Evolutionary conservation across 2,329 filamentous ascomycete species (phyloP), one percentile per base, ranked within the genome.

Genomic region (Phialophora chinensis): DNA sequence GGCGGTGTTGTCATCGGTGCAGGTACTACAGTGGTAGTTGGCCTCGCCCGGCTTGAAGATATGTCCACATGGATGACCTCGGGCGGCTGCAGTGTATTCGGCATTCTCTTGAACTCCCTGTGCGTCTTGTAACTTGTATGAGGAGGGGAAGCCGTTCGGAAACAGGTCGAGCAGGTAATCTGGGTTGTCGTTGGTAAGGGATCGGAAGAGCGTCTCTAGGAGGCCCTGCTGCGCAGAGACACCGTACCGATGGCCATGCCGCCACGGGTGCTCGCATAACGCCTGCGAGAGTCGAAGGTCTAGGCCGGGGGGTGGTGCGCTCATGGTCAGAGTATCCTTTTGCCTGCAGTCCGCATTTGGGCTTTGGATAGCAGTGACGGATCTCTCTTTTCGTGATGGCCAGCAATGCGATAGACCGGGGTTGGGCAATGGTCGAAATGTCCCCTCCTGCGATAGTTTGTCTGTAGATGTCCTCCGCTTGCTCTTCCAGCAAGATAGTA

Each of bases 11-110:
- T 99, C 96, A 53, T 90, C 88, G 56, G 92, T 92, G 79, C 95
- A 99, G 10, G 94, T 98, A 73, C 93, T 91, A 84, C 95, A 99
- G 73, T 90, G 87, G 78, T 98, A 99, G 66, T 92, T 94, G 64
- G 93, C 93, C 82, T 99, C 95, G 59, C 94, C 95, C 14, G 87
- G 86, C 79, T 94, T 94, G 85, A 99, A 97, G 69, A 99, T 98
- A 81, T 99, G 96, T 3, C 95, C 96, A 77, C 95, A 99, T 55
- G 93, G 90, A 79, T 96, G 96, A 63, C 96, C 95, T 72, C 92
- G 88, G 14, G 95, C 95, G 6, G 91, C 90, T 72, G 94, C 91
- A 23, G 92, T 95, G 77, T 98, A 99, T 78, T 99, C 96, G 35
- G 94, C 92, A 11, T 95, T 94, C 75, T 97, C 93, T 65, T 92